Evolutionary conservation across 1,139 yeast species (phyloP), one percentile per base, ranked within the genome.

Genomic region (Wickerhamiella pararugosa): DNA sequence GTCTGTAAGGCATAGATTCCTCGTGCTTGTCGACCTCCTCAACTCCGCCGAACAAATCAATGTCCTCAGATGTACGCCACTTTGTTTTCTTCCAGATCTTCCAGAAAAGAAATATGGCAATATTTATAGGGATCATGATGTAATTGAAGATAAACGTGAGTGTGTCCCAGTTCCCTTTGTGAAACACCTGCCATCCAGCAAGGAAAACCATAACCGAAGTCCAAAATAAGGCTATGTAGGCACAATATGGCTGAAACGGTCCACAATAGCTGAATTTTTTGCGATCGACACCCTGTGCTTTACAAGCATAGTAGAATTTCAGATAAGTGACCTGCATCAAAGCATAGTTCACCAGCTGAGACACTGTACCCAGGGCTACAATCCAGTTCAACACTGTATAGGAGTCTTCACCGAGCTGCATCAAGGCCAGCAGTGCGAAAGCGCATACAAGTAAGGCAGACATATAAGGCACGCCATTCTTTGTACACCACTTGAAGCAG

Each of bases 331-430:
- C 56, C 46, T 75, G 64, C 69, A 83, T 75, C 49, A 75, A 67
- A 37, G 73, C 71, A 54, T 77, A 81, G 57, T 79, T 81, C 53
- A 82, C 72, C 50, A 82, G 64, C 59, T 81, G 90, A 2, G 87
- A 78, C 1, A 87, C 82, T 1, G 94, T 82, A 52, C 80, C 79
- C 51, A 83, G 64, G 52, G 75, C 77, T 42, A 81, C 77, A 58
- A 83, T 70, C 79, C 87, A 82, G 54, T 71, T 70, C 52, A 83
- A 68, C n/a, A 80, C 94, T 15, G 70, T 72, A 15, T 75, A 71
- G 32, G 87, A 75, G 34, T 71, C 67, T 36, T 67, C 61, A 36
- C 75, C 73, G 47, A 80, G 57, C 56, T 79, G 86, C 56, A 80
- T 57, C 62, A 71, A 65, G 6, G 75, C 65, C 37, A 72, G 52